Evolutionary conservation across 164 flowering plant genomes (phyloP).

Genomic region (Warburgia ugandensis): DNA sequence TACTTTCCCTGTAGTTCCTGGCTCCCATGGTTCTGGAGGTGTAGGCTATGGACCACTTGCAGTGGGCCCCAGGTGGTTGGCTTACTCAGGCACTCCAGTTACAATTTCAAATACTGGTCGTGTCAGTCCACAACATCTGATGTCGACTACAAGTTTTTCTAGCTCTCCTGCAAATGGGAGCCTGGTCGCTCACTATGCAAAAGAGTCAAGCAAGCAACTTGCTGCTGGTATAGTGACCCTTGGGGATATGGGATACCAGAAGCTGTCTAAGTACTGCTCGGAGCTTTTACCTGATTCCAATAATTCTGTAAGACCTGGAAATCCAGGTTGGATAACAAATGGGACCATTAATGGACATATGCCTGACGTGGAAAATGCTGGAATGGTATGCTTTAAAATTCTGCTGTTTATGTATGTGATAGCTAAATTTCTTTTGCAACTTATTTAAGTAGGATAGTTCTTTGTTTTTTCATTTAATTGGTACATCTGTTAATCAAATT

Average conservation of each 20-base stretch:
- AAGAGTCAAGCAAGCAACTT: constrained; percentile 77
- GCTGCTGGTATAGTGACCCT: constrained; percentile 77
- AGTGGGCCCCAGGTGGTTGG: constrained; percentile 80
- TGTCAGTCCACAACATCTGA: constrained; percentile 57
- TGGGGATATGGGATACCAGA: constrained; percentile 75
- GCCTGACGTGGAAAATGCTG: constrained; percentile 50
- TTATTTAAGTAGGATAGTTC: too few relatives aligned
- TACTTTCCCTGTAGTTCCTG: constrained; percentile 45
- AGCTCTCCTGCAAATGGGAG: constrained; percentile 48
- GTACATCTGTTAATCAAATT: too few relatives aligned
- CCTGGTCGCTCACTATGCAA: constrained; percentile 69
- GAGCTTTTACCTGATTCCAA: constrained; percentile 57
- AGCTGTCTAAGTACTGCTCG: constrained; percentile 63
- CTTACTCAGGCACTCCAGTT: constrained; percentile 69
- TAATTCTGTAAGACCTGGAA: constrained; percentile 32
- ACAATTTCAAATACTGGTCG: constrained; percentile 35
- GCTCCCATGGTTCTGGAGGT: constrained; percentile 39
- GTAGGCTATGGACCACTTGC: constrained; percentile 76
- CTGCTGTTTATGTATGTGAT: too few relatives aligned
- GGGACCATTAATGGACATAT: constrained; percentile 39
- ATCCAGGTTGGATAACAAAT: constrained; percentile 32
- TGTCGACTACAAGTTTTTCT: constrained; percentile 39
- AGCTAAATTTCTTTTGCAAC: too few relatives aligned
- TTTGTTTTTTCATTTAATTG: too few relatives aligned
- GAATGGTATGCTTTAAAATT: constrained; percentile 81